These are phyloP conservation scores for Adansonia madagascariensis DNA, from an alignment of 441 rosid species.

Conservation along the genomic window DNA sequence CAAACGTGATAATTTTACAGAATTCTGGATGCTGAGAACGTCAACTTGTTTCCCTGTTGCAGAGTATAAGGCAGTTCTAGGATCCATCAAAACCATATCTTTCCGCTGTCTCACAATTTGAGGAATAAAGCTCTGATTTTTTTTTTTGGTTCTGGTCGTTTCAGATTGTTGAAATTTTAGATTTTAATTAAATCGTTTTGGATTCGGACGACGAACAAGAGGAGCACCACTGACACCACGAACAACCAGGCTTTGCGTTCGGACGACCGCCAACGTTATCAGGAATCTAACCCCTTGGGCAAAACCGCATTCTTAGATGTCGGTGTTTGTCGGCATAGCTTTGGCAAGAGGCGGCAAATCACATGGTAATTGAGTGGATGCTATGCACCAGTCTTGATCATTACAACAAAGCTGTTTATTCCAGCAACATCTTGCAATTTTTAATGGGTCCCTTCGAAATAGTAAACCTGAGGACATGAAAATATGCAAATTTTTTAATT, in stretches of 20 bases:
- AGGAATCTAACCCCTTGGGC: no score
- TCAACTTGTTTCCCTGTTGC: background rate
- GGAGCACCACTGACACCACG: background rate
- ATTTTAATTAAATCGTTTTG: no score
- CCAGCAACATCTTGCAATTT: background rate
- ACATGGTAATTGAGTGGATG: conserved; percentile 1
- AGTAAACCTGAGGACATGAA: background rate
- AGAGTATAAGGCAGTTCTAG: background rate
- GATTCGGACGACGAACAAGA: no score
- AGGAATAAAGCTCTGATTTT: background rate
- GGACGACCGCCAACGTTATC: background rate
- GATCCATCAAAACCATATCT: background rate
- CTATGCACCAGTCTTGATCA: background rate
- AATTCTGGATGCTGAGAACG: background rate
- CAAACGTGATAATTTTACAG: background rate
- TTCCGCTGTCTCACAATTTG: background rate
- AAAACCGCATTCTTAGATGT: no score
- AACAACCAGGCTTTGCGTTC: background rate
- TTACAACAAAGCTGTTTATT: conserved; percentile 2
- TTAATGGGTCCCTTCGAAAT: background rate
- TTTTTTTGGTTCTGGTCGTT: background rate
- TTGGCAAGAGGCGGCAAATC: background rate
- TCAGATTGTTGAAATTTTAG: background rate
- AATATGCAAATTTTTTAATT: background rate
- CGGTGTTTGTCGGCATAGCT: background rate